Conservation (phyloP, 2,329 filamentous ascomycete species). For the Penicillium hesseltinei region DNA sequence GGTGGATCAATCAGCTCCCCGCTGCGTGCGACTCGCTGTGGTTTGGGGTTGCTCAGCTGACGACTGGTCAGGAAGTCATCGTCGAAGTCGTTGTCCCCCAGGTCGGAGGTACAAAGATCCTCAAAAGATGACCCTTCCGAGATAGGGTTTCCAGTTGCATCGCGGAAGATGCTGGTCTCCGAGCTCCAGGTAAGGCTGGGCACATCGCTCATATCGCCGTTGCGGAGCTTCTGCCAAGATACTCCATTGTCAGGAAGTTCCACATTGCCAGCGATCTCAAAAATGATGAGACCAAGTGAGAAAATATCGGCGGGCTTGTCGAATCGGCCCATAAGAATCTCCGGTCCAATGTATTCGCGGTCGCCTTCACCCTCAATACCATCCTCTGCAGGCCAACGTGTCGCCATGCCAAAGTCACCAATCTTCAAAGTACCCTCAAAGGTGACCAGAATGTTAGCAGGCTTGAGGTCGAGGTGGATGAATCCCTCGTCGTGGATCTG, state of each 20-base stretch:
- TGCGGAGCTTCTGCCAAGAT: slow-evolving; percentile 85
- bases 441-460: slow-evolving; percentile 64
- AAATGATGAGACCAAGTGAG: slow-evolving; percentile 86
- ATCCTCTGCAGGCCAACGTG: slow-evolving; percentile 70
- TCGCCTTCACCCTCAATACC: slow-evolving; percentile 90
- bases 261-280: slow-evolving; percentile 93
- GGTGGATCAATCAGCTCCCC: slow-evolving; percentile 69
- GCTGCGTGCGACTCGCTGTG: slow-evolving; percentile 39
- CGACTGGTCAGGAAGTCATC: slow-evolving; percentile 36
- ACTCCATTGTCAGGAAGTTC: slow-evolving; percentile 89
- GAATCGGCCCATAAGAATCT: slow-evolving; percentile 80
- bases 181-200: slow-evolving; percentile 81
- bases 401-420: slow-evolving; percentile 70
- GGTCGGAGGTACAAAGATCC: slow-evolving; percentile 44
- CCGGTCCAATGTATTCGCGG: slow-evolving; percentile 91
- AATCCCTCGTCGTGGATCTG: slow-evolving; percentile 88
- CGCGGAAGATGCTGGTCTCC: slow-evolving; percentile 67
- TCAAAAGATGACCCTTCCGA: slow-evolving; percentile 46
- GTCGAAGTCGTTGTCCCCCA: slow-evolving; percentile 46
- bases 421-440: slow-evolving; percentile 66
- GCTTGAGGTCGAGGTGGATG: slow-evolving; percentile 66
- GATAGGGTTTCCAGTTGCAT: slow-evolving; percentile 69
- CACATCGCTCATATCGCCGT: slow-evolving; percentile 83
- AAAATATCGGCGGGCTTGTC: slow-evolving; percentile 94
- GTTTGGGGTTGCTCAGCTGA: slow-evolving; percentile 25